Evolutionary conservation across 208 protist species (phyloP).

Genomic region (Leptomonas seymouri): DNA sequence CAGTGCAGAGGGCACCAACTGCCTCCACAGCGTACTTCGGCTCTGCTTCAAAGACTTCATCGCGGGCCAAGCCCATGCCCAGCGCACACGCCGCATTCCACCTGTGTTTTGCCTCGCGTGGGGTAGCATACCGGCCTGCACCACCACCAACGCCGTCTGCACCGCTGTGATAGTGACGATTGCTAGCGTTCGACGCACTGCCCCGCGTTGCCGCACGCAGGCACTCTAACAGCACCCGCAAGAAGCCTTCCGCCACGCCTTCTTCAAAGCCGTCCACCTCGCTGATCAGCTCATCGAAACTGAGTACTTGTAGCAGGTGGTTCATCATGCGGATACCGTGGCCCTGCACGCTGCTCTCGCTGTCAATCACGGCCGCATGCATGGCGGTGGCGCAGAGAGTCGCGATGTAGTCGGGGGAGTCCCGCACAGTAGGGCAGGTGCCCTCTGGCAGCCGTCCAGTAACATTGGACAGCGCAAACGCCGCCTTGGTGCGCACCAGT

Average conservation of each 20-base stretch:
- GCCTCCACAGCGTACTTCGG: conserved; percentile 48
- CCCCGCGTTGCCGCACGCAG: conserved; percentile 29
- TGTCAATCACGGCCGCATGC: conserved; percentile 45
- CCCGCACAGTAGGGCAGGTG: conserved; percentile 29
- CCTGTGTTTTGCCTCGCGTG: conserved; percentile 68
- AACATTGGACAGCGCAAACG: conserved; percentile 79
- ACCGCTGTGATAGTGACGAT: background rate
- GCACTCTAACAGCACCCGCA: conserved; percentile 58
- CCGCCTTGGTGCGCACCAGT: conserved; percentile 69
- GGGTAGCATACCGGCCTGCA: conserved; percentile 16
- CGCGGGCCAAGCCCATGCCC: conserved; percentile 54
- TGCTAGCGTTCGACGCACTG: background rate
- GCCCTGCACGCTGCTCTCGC: conserved; percentile 46
- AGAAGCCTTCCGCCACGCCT: conserved; percentile 72
- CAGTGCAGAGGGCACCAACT: conserved; percentile 52
- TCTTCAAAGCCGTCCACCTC: conserved; percentile 49
- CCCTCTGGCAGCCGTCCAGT: conserved; percentile 43
- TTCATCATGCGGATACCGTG: conserved; percentile 89
- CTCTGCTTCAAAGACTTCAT: conserved; percentile 73
- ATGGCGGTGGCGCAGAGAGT: conserved; percentile 65
- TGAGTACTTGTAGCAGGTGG: conserved; percentile 59
- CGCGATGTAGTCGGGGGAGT: conserved; percentile 37
- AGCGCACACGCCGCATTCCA: conserved; percentile 83
- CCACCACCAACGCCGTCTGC: conserved; percentile 7
- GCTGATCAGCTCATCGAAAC: conserved; percentile 67